Base-by-base conservation (phyloP, 2,329 filamentous ascomycete genomes). In the Macroventuria anomochaeta region DNA sequence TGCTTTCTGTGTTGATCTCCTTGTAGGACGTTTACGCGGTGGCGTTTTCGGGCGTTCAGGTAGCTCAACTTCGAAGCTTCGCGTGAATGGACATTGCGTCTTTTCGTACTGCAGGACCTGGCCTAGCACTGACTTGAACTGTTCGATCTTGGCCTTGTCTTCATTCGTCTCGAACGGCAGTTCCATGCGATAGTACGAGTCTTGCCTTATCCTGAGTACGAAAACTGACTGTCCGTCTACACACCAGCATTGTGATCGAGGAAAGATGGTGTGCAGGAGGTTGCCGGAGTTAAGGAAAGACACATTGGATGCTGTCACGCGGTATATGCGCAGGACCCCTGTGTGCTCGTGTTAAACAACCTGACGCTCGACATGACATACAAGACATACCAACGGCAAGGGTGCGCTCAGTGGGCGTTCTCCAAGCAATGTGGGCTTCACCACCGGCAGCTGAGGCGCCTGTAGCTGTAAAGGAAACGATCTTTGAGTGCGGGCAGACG, bases 191-290 rank as follows among this genome's bases (percentile, higher is more conserved):
- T 95, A 96, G 73, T 95, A 97, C 36, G 89, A 88, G 25, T 93
- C 88, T 37, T 88, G 85, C 18, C 91, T 83, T 60, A 96, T 91
- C 61, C 93, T 89, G 54, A 97, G 78, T n/a, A 96, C 89, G 63
- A 96, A 96, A 63, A 88, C 91, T 33, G 88, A 88, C 50, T 87
- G 83, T 52, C 91, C 89, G 72, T 96, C 90, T 26, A 97, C 89
- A 72, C 90, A 96, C 93, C 93, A 97, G 70, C 90, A 96, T 75
- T 96, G 92, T 53, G 91, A 96, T 72, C 91, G 91, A 20, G 90
- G 91, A 46, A 97, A 78, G 58, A 97, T 95, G 10, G 93, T 89
- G 66, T 95, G 90, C 15, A 96, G 82, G 13, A 93, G 88, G 49
- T 85, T 86, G 55, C 90, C 90, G 59, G 91, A 96, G 74, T 89